Evolutionary conservation across 352 stramenopile genomes (phyloP), one percentile per base, ranked within the genome.

Genomic region (Globisporangium yorkense): DNA sequence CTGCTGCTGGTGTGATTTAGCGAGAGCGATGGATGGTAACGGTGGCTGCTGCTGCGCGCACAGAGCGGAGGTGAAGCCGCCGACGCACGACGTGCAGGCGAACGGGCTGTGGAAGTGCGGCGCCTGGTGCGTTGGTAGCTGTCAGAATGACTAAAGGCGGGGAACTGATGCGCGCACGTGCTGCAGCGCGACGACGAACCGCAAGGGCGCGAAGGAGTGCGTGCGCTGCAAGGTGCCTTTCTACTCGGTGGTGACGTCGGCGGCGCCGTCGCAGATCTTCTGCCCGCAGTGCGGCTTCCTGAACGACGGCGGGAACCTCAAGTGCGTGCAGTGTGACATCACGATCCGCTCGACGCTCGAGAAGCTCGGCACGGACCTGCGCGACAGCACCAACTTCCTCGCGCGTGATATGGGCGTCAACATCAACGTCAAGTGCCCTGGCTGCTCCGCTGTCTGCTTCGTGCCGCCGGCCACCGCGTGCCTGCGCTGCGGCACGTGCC

Each of bases 351-450:
- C 84, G 1, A 81, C 73, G 39, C 66, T 94, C 41, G 81, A 87
- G 46, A 87, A 89, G 59, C 76, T 94, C 54, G 71, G 75, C 59
- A 76, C 77, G 15, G 76, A 92, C 47, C 57, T 91, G 55, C 76
- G 71, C 41, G 81, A 92, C 64, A 90, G 80, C 56, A 92, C 84
- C 45, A 94, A 91, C 61, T 81, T 88, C 53, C 51, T 92, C 16
- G 84, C 80, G 29, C 69, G 84, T 31, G 81, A 94, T 62, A 89
- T 94, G 70, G 84, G 84, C 35, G 67, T 94, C 21, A 89, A 92
- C 63, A 88, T 94, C 61, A 75, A 88, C 64, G 81, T 94, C 65
- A 83, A 87, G 65, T 94, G 84, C 67, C 84, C 84, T 24, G 84
- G 84, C 33, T 94, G 84, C 56, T 61, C 83, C 33, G 66, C 81